These are phyloP conservation scores for Pisolithus tinctorius DNA, from an alignment of 768 basidiomycete genomes.

Conservation along the genomic window DNA sequence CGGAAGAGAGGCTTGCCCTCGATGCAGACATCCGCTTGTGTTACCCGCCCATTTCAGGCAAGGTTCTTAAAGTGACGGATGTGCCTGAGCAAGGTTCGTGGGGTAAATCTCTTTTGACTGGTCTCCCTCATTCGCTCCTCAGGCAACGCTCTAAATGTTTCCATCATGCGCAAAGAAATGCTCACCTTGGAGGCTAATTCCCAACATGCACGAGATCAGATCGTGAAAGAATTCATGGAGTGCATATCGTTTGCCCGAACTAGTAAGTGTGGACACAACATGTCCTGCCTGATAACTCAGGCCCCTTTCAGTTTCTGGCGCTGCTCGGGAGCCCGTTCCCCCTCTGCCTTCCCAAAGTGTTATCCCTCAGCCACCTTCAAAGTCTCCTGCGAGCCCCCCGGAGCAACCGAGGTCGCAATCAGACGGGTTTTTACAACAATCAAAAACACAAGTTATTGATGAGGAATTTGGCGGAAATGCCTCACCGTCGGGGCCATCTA, in stretches of 20 bases:
- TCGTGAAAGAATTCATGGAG: constrained; percentile 68
- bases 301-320: constrained; percentile 40
- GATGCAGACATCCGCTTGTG: constrained; percentile 85
- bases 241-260: constrained; percentile 77
- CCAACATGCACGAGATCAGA: constrained; percentile 47
- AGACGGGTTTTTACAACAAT: constrained; percentile 11
- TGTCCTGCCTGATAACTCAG: constrained; percentile 4
- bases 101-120: constrained; percentile 1
- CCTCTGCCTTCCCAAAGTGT: constrained; percentile 49
- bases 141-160: constrained; percentile 72
- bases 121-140: constrained; percentile 11
- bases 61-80: constrained; percentile 72
- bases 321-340: constrained; percentile 59
- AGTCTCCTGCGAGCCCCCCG: not conserved
- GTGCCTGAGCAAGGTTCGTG: constrained; percentile 53
- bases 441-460: not conserved
- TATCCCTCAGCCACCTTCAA: constrained; percentile 18
- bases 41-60: constrained; percentile 94
- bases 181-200: constrained; percentile 62
- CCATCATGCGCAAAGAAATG: constrained; percentile 85
- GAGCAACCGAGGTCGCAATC: constrained; percentile 17
- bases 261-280: constrained; percentile 41
- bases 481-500: not conserved
- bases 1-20: constrained; percentile 47
- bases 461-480: not conserved